Percentiles rank a stretch among this genome's conserved stretches.
phyloP scores from a whole-genome alignment of 192 early-diverging fungal species.

The Cetraspora pellucida region DNA sequence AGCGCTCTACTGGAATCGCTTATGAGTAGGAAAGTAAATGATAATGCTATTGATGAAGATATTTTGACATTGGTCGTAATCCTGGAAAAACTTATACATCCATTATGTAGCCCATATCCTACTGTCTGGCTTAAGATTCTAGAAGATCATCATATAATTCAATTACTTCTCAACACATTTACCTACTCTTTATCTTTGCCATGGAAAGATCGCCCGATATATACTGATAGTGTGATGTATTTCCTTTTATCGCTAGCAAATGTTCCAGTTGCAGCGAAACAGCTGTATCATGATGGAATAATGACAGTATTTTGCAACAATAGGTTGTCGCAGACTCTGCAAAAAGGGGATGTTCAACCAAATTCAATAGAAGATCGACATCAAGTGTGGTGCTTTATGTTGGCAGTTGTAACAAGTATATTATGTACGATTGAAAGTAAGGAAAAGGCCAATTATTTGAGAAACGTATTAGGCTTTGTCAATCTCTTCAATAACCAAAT shows the following conservation, averaged over 20 bases:
- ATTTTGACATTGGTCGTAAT: slow-evolving; percentile 14
- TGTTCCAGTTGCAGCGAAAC: slow-evolving; percentile 9
- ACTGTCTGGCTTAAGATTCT: slow-evolving; percentile 16
- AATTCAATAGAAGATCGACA: slow-evolving; percentile 40
- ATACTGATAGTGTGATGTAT: slow-evolving; percentile 9
- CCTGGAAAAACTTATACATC: slow-evolving; percentile 13
- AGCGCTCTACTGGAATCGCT: neutral
- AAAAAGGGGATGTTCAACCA: slow-evolving; percentile 4
- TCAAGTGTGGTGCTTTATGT: slow-evolving; percentile 54
- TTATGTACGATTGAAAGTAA: slow-evolving; percentile 42
- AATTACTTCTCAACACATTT: slow-evolving; percentile 19
- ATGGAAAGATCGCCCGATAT: slow-evolving; percentile 20
- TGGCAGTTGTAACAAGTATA: slow-evolving; percentile 49
- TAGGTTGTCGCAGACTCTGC: neutral
- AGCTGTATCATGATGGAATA: neutral
- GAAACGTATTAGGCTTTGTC: slow-evolving; percentile 49
- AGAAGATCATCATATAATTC: slow-evolving; percentile 14
- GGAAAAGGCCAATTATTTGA: slow-evolving; percentile 46
- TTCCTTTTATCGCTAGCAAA: slow-evolving; percentile 24
- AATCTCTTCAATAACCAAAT: slow-evolving; percentile 51
- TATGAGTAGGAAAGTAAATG: neutral
- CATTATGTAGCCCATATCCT: slow-evolving; percentile 24
- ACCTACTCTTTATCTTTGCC: slow-evolving; percentile 11
- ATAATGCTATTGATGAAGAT: slow-evolving; percentile 9
- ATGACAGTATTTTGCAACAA: slow-evolving; percentile 22